Conservation (phyloP, 495 filamentous ascomycete genomes). For the Cercophora newfieldiana region DNA sequence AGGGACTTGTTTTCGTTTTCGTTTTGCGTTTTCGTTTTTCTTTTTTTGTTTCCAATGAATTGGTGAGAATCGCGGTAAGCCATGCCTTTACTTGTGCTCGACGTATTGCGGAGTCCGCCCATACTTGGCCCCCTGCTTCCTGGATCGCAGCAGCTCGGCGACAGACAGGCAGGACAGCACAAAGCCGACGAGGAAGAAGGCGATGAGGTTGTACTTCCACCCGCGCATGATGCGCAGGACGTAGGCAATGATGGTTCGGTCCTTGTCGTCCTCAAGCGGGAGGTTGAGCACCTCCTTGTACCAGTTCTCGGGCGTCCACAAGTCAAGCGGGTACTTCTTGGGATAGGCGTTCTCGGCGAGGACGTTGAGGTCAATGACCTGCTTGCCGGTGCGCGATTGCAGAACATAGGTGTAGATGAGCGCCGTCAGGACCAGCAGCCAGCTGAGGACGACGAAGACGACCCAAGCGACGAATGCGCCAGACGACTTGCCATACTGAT, state of each 20-base stretch:
- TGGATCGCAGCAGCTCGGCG: constrained; percentile 30
- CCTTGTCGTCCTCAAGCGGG: constrained; percentile 35
- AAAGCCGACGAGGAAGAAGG: constrained; percentile 50
- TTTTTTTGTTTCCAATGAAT: neutral
- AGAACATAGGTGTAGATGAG: constrained; percentile 50
- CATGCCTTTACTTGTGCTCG: constrained; percentile 3
- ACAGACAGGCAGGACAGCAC: constrained; percentile 48
- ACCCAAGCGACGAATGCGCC: constrained; percentile 43
- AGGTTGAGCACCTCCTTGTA: constrained; percentile 50
- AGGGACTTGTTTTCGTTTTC: too few species aligned
- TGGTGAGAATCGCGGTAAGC: too few species aligned
- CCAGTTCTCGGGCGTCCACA: constrained; percentile 61
- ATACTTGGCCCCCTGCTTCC: constrained; percentile 19
- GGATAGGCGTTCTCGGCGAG: constrained; percentile 34
- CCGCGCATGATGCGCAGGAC: constrained; percentile 49
- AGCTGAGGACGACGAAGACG: constrained; percentile 42
- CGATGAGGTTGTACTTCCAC: constrained; percentile 57
- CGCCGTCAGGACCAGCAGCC: constrained; percentile 46
- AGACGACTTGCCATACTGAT: constrained; percentile 24
- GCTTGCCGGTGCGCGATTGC: constrained; percentile 41
- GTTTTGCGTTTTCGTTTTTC: neutral
- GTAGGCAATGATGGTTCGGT: constrained; percentile 38
- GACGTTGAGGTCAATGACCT: constrained; percentile 40
- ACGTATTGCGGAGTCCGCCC: constrained; percentile 12
- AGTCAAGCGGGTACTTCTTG: constrained; percentile 43